A percentile compares a stretch with the other conserved stretches of the same genome.
Evolutionary conservation across 1,139 yeast genomes (phyloP).

Genomic region (Saccharomyces hybrid): DNA sequence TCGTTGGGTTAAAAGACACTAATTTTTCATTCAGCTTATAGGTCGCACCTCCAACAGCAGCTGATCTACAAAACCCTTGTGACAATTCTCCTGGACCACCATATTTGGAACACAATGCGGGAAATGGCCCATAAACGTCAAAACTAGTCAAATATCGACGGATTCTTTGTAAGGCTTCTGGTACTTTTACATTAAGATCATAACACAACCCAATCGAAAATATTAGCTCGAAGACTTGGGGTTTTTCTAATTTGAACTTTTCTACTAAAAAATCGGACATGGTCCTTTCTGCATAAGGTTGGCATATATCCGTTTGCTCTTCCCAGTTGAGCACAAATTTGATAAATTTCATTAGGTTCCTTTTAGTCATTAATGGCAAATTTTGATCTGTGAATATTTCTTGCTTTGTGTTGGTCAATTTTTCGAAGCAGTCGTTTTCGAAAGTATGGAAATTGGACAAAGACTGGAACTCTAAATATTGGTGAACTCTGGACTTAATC

Average conservation of each 20-base stretch:
- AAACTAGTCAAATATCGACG: conserved; percentile 78
- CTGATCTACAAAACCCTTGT: conserved; percentile 95
- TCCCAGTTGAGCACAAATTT: conserved; percentile 78
- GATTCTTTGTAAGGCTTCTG: conserved; percentile 70
- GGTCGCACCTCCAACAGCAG: conserved; percentile 96
- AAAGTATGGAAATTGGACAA: conserved; percentile 82
- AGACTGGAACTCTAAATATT: conserved; percentile 87
- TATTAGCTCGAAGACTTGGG: conserved; percentile 75
- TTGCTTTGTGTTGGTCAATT: conserved; percentile 75
- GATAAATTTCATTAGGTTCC: conserved; percentile 84
- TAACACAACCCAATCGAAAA: conserved; percentile 79
- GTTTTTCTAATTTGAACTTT: conserved; percentile 61
- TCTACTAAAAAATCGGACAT: conserved; percentile 51
- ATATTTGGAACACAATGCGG: conserved; percentile 82
- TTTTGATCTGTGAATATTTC: conserved; percentile 90
- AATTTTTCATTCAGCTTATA: conserved; percentile 71
- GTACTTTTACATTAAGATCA: conserved; percentile 51
- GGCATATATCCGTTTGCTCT: conserved; percentile 45
- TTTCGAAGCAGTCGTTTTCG: conserved; percentile 84
- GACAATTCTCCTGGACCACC: conserved; percentile 96
- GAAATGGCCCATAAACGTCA: conserved; percentile 90
- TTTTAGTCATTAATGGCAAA: conserved; percentile 65
- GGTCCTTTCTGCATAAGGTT: conserved; percentile 48
- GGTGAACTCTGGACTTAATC: conserved; percentile 76
- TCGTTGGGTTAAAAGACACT: conserved; percentile 53